Percentiles rank a stretch among this genome's conserved stretches.
Conservation (phyloP, 768 basidiomycete species). For the Mycena polygramma region DNA sequence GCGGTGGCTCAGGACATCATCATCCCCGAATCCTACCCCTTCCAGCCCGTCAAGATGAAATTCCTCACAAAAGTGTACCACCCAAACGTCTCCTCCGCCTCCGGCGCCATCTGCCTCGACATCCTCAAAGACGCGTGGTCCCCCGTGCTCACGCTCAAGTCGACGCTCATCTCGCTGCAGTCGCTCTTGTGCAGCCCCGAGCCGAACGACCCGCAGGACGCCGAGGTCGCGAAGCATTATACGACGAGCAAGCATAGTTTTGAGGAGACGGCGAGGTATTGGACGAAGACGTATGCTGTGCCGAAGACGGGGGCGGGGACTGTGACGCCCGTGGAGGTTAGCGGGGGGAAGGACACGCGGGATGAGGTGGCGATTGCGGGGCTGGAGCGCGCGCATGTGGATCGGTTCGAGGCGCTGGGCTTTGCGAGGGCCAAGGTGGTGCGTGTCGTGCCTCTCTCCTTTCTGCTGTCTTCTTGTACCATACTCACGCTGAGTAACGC, state of each 20-base stretch:
- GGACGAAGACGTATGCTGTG: constrained; percentile 94
- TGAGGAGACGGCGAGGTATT: constrained; percentile 92
- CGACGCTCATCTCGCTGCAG: constrained; percentile 95
- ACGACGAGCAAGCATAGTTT: constrained; percentile 90
- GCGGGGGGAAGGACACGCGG: constrained; percentile 16
- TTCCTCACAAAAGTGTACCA: constrained; percentile 98
- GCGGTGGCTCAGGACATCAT: constrained; percentile 71
- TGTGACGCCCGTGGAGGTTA: too few species aligned
- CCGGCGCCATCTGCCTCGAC: constrained; percentile 95
- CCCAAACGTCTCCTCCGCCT: constrained; percentile 94
- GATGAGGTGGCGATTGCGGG: constrained; percentile 85
- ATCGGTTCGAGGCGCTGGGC: constrained; percentile 85
- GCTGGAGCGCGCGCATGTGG: constrained; percentile 85
- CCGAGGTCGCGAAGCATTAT: constrained; percentile 97
- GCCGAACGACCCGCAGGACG: constrained; percentile 97
- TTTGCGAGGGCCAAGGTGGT: constrained; percentile 90
- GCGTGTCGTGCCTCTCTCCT: constrained; percentile 49
- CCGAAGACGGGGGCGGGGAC: constrained; percentile 64
- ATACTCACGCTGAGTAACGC: too few species aligned
- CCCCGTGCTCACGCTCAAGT: constrained; percentile 95
- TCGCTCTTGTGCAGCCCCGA: constrained; percentile 94
- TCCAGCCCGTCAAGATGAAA: constrained; percentile 98
- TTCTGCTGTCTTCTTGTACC: too few species aligned
- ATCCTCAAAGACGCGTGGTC: constrained; percentile 93
- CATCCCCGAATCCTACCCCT: constrained; percentile 92